These are phyloP conservation scores for Trichomonascaceae sp. DNA, from an alignment of 1,139 yeast genomes.

Conservation along the genomic window DNA sequence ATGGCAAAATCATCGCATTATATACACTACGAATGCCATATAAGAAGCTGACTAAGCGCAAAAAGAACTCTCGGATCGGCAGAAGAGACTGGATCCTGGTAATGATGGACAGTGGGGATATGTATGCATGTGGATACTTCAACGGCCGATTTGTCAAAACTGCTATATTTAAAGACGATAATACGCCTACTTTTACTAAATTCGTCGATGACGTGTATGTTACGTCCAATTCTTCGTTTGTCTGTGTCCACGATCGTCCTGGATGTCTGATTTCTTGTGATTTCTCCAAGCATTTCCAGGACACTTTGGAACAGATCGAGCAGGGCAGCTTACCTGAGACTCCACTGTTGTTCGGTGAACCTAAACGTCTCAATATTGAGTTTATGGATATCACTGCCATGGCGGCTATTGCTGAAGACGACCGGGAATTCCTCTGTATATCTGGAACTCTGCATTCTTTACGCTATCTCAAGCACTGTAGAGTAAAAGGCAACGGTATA, in stretches of 20 bases:
- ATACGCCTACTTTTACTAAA: neutral
- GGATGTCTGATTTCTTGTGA: neutral
- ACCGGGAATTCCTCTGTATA: neutral
- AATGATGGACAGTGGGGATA: neutral
- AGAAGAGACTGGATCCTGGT: conserved; percentile 4
- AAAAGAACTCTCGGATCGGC: neutral
- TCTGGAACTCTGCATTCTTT: neutral
- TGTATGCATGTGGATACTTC: conserved; percentile 3
- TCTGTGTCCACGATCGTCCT: neutral
- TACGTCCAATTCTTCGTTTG: neutral
- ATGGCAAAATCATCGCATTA: neutral
- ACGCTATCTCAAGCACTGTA: neutral
- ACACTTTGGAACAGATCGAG: conserved; percentile 1
- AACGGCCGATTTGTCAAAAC: conserved; percentile 2
- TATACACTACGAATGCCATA: neutral
- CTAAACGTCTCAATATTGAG: neutral
- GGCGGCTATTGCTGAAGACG: neutral
- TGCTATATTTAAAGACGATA: conserved; percentile 1
- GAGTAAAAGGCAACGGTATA: neutral
- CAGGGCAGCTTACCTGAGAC: conserved; percentile 4
- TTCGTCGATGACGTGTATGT: neutral
- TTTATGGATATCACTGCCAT: neutral
- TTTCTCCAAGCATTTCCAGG: neutral
- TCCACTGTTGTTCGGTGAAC: neutral
- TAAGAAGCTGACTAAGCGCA: neutral